phyloP scores from a whole-genome alignment of 495 filamentous ascomycete species.

The Emericellopsis terricola region DNA sequence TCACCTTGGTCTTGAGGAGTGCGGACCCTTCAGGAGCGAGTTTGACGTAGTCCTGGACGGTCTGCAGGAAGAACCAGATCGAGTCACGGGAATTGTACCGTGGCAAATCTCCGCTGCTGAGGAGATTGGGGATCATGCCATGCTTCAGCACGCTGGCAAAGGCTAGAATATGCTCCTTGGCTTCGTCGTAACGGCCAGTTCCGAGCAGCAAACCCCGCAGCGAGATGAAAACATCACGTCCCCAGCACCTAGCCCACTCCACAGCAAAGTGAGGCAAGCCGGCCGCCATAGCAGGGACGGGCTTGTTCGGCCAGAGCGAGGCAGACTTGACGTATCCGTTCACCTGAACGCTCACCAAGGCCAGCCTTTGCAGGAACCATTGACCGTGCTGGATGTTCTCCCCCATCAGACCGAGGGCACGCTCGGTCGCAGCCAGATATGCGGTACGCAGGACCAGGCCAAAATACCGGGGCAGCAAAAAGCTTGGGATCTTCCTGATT shows the following conservation, averaged over 20 bases:
- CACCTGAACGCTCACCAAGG: constrained; percentile 79
- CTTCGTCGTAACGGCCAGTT: constrained; percentile 73
- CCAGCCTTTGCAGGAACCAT: constrained; percentile 66
- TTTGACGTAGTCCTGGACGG: constrained; percentile 80
- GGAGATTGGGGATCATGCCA: constrained; percentile 93
- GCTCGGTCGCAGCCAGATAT: constrained; percentile 66
- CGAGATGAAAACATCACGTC: constrained; percentile 92
- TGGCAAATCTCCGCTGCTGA: constrained; percentile 70
- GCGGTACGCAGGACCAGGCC: constrained; percentile 73
- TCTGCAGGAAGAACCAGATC: constrained; percentile 92
- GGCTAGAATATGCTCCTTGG: constrained; percentile 82
- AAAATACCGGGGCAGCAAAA: constrained; percentile 85
- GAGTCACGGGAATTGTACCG: constrained; percentile 96
- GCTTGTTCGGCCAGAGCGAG: constrained; percentile 72
- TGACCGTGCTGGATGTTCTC: constrained; percentile 62
- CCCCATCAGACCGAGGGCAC: constrained; percentile 59
- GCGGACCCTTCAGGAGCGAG: constrained; percentile 64
- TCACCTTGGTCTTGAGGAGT: constrained; percentile 58
- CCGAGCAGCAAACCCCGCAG: constrained; percentile 76
- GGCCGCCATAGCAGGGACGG: constrained; percentile 75
- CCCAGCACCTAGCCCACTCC: constrained; percentile 94
- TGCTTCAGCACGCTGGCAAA: constrained; percentile 97
- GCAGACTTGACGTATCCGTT: constrained; percentile 77
- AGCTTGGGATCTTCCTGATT: constrained; percentile 67
- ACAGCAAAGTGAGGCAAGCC: constrained; percentile 89